Percentiles rank a stretch among this genome's conserved stretches.
phyloP scores from a whole-genome alignment of 2,329 filamentous ascomycete genomes.

The Phialophora tarda region DNA sequence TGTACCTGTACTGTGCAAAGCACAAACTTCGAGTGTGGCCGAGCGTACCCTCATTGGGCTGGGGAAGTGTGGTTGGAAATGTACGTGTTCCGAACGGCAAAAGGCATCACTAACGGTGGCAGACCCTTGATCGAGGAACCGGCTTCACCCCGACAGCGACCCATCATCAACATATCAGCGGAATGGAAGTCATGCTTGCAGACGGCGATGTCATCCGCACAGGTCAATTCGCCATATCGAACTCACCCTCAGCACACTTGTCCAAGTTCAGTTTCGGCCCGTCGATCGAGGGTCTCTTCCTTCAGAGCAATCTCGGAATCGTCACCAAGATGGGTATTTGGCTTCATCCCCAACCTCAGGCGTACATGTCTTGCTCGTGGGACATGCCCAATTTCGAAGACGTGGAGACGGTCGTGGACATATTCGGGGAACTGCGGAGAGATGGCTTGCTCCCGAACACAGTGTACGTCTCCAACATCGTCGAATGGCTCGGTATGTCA shows the following conservation, averaged over 20 bases:
- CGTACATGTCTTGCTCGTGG: slow-evolving; percentile 43
- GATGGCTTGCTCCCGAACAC: slow-evolving; percentile 33
- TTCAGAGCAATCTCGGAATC: slow-evolving; percentile 38
- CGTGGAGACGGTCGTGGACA: slow-evolving; percentile 30
- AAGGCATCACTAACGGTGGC: slow-evolving; percentile 13
- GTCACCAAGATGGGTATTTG: slow-evolving; percentile 41
- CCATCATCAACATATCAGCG: slow-evolving; percentile 54
- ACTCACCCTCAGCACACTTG: slow-evolving; percentile 30
- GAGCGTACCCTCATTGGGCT: slow-evolving; percentile 56
- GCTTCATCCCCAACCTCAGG: slow-evolving; percentile 39
- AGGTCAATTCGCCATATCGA: slow-evolving; percentile 47
- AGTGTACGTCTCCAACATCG: slow-evolving; percentile 34
- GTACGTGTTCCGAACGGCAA: slow-evolving; percentile 7
- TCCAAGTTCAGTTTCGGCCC: slow-evolving; percentile 35
- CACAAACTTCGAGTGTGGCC: slow-evolving; percentile 53
- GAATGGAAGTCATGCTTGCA: slow-evolving; percentile 53
- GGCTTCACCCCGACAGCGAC: slow-evolving; percentile 47
- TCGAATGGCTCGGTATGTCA: slow-evolving; percentile 32
- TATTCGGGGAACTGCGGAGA: slow-evolving; percentile 28
- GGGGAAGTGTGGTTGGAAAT: slow-evolving; percentile 58
- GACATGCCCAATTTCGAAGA: slow-evolving; percentile 42
- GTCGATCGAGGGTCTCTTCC: slow-evolving; percentile 37
- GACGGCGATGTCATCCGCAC: slow-evolving; percentile 48
- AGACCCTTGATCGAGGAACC: slow-evolving; percentile 54
- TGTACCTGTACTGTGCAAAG: slow-evolving; percentile 51